Conservation (phyloP, 106 monocot species). For the Dendrobium huoshanense region DNA sequence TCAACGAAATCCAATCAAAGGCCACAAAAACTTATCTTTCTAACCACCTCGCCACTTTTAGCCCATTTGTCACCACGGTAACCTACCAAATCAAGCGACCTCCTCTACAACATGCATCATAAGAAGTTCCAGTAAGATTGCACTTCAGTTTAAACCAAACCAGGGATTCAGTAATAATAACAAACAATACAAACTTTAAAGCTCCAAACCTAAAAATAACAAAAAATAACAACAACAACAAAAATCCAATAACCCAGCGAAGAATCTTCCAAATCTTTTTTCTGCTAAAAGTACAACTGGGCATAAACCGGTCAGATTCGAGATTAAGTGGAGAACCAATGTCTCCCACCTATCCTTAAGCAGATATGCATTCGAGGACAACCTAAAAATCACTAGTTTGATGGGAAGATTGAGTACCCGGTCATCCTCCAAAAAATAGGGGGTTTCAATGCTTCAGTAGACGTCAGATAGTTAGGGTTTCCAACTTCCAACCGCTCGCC, state of each 20-base stretch:
- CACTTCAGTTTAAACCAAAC: neutral
- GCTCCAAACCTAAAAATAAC: neutral
- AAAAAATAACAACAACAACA: neutral
- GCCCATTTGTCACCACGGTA: neutral
- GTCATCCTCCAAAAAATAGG: slow-evolving; percentile 2
- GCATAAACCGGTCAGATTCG: neutral
- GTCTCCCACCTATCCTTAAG: neutral
- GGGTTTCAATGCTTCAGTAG: neutral
- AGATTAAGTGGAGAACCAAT: neutral
- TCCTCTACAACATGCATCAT: neutral
- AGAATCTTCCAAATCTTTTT: neutral
- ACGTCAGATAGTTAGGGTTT: neutral
- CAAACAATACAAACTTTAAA: neutral
- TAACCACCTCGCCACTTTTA: neutral
- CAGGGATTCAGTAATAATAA: neutral
- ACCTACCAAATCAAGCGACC: neutral
- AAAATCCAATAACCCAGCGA: neutral
- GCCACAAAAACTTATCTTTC: neutral
- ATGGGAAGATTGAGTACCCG: slow-evolving; percentile 4
- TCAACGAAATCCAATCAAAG: neutral
- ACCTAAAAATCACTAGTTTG: neutral
- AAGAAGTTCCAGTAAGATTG: neutral
- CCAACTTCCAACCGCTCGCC: neutral
- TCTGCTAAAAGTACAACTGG: neutral
- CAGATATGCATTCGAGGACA: neutral